phyloP scores from a whole-genome alignment of 768 basidiomycete species.

The Inosperma sp. region DNA sequence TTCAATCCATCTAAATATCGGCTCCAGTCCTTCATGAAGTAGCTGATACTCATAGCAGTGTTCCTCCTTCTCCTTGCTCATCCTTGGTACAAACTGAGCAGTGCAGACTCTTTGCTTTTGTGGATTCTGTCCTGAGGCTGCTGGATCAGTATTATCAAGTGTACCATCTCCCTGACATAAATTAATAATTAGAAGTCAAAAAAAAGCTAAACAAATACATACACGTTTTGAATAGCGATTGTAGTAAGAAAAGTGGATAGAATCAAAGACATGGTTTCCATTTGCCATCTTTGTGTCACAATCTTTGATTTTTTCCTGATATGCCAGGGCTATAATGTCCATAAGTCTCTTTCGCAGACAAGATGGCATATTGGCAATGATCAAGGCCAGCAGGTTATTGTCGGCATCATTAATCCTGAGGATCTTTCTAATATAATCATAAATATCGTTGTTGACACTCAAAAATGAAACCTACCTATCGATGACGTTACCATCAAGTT shows the following conservation, averaged over 20 bases:
- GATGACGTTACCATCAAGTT: constrained; percentile 1
- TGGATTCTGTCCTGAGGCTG: background rate
- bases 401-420: background rate
- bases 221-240: constrained; percentile 8
- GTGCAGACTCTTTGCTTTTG: constrained; percentile 1
- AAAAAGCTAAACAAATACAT: background rate
- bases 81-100: constrained; percentile 1
- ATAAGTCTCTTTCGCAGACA: background rate
- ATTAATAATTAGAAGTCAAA: background rate
- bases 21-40: constrained; percentile 4
- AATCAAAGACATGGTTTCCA: background rate
- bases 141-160: constrained; percentile 3
- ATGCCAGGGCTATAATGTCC: constrained; percentile 2
- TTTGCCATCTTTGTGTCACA: background rate
- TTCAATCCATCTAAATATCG: constrained; percentile 11
- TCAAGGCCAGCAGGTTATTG: constrained; percentile 1
- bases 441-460: background rate
- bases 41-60: background rate
- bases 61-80: constrained; percentile 1
- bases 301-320: background rate
- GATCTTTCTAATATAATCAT: constrained; percentile 5
- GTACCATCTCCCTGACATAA: constrained; percentile 1
- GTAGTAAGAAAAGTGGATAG: constrained; percentile 13
- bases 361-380: constrained; percentile 7
- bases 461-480: background rate